Evolutionary conservation across 306 rosid species (phyloP), one percentile per base, ranked within the genome.

Genomic region (Gastrolobium villosum): DNA sequence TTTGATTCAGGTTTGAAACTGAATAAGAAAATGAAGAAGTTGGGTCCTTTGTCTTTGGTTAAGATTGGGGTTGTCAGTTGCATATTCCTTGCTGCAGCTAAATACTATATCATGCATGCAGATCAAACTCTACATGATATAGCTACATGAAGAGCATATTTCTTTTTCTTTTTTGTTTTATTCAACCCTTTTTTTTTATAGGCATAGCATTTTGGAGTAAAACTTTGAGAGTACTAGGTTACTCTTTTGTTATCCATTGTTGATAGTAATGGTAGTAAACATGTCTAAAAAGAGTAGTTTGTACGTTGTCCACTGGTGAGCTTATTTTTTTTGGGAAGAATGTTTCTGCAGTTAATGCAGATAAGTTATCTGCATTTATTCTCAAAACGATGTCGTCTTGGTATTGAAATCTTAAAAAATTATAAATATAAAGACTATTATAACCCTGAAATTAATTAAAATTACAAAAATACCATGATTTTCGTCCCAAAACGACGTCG

Each of bases 31-130:
- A 72, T 31, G 30, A 64, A 31, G 4, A 28, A 7, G 37, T 13
- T 83, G 48, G 36, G 57, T 57, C 61, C 83, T 10, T 2, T 78
- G 4, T 79, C 82, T 56, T 68, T 76, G 65, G 80, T 86, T 34
- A 85, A 74, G 82, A 35, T 88, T 54, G 80, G 86, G 45, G 48
- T 85, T 30, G 7, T 72, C 70, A 78, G 88, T 43, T 84, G 81
- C 39, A 13, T 86, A 9, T 10, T 85, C 36, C 34, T 89, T 37
- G 83, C 75, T 67, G 83, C 85, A 75, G 75, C 86, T 13, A 89
- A 80, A 76, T 87, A 70, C 80, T 78, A 76, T 74, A 39, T 79
- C 67, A 48, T 30, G 6, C 37, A 50, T 59, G 78, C 81, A 59
- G 72, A 80, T 46, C 73, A 66, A 81, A 61, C 73, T 50, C 81